Evolutionary conservation across 2,329 filamentous ascomycete species (phyloP).

Genomic region (Aspergillus latus): DNA sequence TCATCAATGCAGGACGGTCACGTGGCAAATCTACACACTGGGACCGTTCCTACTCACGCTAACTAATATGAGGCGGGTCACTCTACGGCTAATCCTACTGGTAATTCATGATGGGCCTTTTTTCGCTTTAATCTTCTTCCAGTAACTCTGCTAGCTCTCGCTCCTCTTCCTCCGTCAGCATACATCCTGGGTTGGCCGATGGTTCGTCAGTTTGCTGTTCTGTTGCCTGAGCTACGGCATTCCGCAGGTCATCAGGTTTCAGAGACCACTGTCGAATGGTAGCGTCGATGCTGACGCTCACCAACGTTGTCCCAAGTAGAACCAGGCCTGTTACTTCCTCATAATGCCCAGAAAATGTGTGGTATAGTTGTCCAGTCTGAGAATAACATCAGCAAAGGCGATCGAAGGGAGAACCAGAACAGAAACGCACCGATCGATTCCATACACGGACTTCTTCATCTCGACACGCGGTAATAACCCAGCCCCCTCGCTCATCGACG

Average conservation of each 20-base stretch:
- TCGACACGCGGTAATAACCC: conserved; percentile 82
- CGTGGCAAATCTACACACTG: neutral
- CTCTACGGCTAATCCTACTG: neutral
- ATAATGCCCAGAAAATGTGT: conserved; percentile 78
- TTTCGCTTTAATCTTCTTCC: conserved; percentile 58
- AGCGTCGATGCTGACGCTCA: conserved; percentile 86
- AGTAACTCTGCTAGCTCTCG: conserved; percentile 88
- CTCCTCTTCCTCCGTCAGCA: conserved; percentile 85
- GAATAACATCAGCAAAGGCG: neutral
- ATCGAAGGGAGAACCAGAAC: neutral
- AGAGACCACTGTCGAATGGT: conserved; percentile 85
- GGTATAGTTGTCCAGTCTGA: conserved; percentile 68
- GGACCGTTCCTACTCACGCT: neutral
- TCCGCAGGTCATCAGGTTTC: conserved; percentile 59
- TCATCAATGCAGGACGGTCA: conserved; percentile 13
- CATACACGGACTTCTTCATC: conserved; percentile 92
- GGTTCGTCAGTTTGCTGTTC: conserved; percentile 47
- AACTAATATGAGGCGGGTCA: neutral
- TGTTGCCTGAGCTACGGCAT: conserved; percentile 52
- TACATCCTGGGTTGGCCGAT: conserved; percentile 49
- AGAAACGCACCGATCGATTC: conserved; percentile 59
- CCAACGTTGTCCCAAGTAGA: conserved; percentile 59
- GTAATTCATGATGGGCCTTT: neutral
- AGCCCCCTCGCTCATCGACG: conserved; percentile 66
- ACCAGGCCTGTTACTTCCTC: conserved; percentile 86